phyloP scores from a whole-genome alignment of 2,329 filamentous ascomycete genomes.

The Aspergillus eucalypticola region DNA sequence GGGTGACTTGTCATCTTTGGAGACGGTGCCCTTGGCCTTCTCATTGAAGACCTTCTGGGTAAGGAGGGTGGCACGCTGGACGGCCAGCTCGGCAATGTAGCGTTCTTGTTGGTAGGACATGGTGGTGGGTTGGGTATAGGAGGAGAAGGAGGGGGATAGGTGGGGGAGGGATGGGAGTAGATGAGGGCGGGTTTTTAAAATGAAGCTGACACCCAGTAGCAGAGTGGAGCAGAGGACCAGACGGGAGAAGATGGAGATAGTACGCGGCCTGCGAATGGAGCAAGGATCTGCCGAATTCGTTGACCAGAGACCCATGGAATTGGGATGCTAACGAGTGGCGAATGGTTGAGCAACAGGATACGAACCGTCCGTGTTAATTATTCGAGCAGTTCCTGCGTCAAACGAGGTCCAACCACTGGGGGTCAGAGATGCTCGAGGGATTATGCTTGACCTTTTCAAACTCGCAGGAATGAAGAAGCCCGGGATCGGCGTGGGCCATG shows the following conservation, averaged over 20 bases:
- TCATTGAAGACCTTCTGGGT: slow-evolving; percentile 80
- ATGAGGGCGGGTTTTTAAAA: slow-evolving; percentile 42
- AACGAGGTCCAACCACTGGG: background rate
- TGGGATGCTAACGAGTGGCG: background rate
- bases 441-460: background rate
- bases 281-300: slow-evolving; percentile 23
- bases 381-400: background rate
- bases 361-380: background rate
- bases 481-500: background rate
- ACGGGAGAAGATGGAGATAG: slow-evolving; percentile 29
- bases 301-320: slow-evolving; percentile 21
- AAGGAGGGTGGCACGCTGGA: slow-evolving; percentile 76
- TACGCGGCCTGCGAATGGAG: slow-evolving; percentile 22
- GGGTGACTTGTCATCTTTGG: slow-evolving; percentile 92
- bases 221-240: slow-evolving; percentile 39
- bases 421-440: background rate
- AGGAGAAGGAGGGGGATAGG: slow-evolving; percentile 22
- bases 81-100: slow-evolving; percentile 79
- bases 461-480: background rate
- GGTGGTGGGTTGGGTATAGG: slow-evolving; percentile 27
- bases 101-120: slow-evolving; percentile 73
- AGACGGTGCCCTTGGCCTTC: slow-evolving; percentile 89
- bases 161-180: slow-evolving; percentile 41
- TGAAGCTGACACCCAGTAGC: slow-evolving; percentile 46
- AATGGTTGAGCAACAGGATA: background rate